phyloP scores from a whole-genome alignment of 202 grass and related monocot genomes.

The Panicum hallii region DNA sequence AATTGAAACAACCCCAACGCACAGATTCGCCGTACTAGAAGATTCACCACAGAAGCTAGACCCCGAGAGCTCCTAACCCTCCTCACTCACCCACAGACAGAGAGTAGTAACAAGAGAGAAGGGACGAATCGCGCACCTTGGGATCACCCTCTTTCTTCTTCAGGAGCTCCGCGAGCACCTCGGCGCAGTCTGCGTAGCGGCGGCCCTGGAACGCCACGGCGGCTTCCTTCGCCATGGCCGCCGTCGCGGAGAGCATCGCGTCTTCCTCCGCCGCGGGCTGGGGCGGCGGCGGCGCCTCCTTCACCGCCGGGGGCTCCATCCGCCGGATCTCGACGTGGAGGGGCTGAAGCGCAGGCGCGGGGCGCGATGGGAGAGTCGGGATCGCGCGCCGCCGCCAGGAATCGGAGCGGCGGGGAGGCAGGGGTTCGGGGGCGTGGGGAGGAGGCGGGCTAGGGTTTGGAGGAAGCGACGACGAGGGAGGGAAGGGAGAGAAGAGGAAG shows the following conservation, averaged over 20 bases:
- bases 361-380: not conserved
- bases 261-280: constrained; percentile 54
- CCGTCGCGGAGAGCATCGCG: constrained; percentile 65
- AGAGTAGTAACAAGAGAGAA: constrained; percentile 20
- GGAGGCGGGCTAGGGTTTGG: constrained; percentile 47
- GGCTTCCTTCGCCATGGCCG: constrained; percentile 73
- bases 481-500: constrained; percentile 10
- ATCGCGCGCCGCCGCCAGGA: constrained; percentile 4
- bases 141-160: constrained; percentile 78
- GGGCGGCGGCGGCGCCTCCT: constrained; percentile 57
- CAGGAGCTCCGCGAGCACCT: constrained; percentile 71
- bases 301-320: constrained; percentile 61
- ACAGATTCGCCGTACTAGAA: not conserved
- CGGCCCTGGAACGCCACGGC: constrained; percentile 73
- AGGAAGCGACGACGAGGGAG: constrained; percentile 22
- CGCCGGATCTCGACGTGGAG: constrained; percentile 48
- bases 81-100: not conserved
- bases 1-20: not conserved
- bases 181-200: constrained; percentile 71
- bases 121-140: constrained; percentile 60
- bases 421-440: constrained; percentile 25
- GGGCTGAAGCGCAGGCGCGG: constrained; percentile 12
- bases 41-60: not conserved
- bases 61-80: not conserved
- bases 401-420: constrained; percentile 27